Base-by-base conservation (phyloP, 352 stramenopile genomes). In the Phytophthora nicotianae region DNA sequence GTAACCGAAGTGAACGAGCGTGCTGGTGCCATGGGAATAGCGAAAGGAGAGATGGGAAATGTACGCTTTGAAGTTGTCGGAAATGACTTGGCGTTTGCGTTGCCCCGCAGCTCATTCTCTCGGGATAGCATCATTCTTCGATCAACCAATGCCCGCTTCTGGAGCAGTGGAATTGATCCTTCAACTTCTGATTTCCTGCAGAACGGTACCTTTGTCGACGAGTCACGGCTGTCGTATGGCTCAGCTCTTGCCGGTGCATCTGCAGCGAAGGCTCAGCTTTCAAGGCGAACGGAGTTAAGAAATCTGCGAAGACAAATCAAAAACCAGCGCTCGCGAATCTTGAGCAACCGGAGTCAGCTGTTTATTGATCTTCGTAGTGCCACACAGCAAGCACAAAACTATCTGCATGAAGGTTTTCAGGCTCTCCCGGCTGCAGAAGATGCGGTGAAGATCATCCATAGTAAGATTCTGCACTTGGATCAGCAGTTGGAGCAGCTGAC, bases 331-430 rank as follows among this genome's bases (percentile, higher is more conserved):
- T 91, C 87, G 17, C 77, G 86, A 16, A 80, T 95, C 41, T 58
- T 95, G 35, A 93, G 75, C 63, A 95, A 91, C 40, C 74, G 82
- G 1, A 92, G 86, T 33, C 85, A 94, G 48, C 63, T 96, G 10
- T 91, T 84, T 63, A 86, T 88, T 29, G 84, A 96, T 50, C 66
- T 95, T 58, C 91, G 88, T 48, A 92, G 79, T 49, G 86, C 86
- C 9, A 93, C 75, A 1, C 85, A 94, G 26, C 81, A 92, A 62
- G 81, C 83, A 6, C 85, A 94, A 45, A 94, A 92, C 49, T 94
- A 92, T 61, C 43, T 94, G 5, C 85, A 94, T 48, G 85, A 94
- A 83, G 85, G 83, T 1, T 94, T 92, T 35, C 78, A 89, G 50
- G 72, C 81, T 23, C 52, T 90, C 13, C 85, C 85, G 1, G 83